A percentile compares a stretch with the other conserved stretches of the same genome.
These are phyloP conservation scores for Calocybe cyanea DNA, from an alignment of 768 basidiomycete species.

Conservation along the genomic window DNA sequence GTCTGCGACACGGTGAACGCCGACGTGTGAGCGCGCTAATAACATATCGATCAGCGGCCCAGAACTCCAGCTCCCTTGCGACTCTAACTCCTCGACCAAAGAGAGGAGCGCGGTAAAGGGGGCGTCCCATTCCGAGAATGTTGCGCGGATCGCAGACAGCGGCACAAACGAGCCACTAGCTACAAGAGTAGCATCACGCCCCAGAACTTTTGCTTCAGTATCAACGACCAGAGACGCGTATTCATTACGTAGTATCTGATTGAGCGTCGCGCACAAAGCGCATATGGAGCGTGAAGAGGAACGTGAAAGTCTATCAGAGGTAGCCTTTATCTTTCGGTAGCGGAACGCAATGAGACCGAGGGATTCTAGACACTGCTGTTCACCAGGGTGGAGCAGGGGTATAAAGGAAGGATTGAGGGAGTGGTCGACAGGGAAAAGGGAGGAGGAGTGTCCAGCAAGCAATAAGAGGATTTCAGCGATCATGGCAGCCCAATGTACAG, in stretches of 20 bases:
- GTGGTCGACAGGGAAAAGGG: conserved; percentile 66
- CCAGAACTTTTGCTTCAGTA: conserved; percentile 77
- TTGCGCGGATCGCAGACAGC: conserved; percentile 76
- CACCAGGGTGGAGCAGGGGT: conserved; percentile 83
- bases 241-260: conserved; percentile 70
- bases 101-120: conserved; percentile 70
- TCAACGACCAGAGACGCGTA: conserved; percentile 78
- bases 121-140: conserved; percentile 86
- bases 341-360: conserved; percentile 72
- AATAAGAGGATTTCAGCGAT: conserved; percentile 86
- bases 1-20: conserved; percentile 69
- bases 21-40: conserved; percentile 66
- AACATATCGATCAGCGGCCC: conserved; percentile 82
- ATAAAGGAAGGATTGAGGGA: conserved; percentile 59
- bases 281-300: conserved; percentile 75
- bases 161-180: conserved; percentile 83
- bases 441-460: conserved; percentile 84
- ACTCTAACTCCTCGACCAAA: conserved; percentile 60
- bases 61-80: conserved; percentile 58
- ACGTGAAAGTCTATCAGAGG: conserved; percentile 46
- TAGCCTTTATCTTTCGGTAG: conserved; percentile 67
- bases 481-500: conserved; percentile 40
- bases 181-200: conserved; percentile 71
- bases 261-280: conserved; percentile 71
- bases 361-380: conserved; percentile 78